These are phyloP conservation scores for Pseudogymnoascus sp. DNA, from an alignment of 2,329 filamentous ascomycete species.

Conservation along the genomic window DNA sequence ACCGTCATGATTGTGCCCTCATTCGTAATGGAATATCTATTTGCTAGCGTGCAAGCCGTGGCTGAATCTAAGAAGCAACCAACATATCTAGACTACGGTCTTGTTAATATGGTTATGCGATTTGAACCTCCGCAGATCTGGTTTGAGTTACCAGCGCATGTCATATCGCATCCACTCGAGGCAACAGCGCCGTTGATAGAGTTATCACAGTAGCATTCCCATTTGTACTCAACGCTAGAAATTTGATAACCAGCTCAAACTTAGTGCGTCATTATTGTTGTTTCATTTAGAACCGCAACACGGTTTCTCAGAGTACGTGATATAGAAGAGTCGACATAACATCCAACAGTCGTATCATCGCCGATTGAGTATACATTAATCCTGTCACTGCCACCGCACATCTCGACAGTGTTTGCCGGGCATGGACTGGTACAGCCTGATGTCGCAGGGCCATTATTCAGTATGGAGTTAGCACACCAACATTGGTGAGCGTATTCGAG, in stretches of 20 bases:
- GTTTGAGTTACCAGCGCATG: conserved; percentile 10
- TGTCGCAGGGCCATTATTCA: not conserved
- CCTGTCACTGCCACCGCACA: conserved; percentile 13
- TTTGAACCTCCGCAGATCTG: conserved; percentile 14
- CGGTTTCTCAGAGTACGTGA: not conserved
- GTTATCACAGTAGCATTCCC: not conserved
- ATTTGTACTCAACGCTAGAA: not conserved
- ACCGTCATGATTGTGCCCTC: conserved; percentile 11
- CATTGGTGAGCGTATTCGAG: not conserved
- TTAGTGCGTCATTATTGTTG: not conserved
- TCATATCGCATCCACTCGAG: conserved; percentile 12
- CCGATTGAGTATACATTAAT: conserved; percentile 12
- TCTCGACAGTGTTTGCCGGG: conserved; percentile 7
- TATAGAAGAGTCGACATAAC: not conserved
- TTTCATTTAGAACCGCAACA: not conserved
- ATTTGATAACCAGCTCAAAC: not conserved
- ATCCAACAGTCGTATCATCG: conserved; percentile 3
- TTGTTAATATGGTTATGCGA: conserved; percentile 12
- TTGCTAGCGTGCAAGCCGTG: not conserved
- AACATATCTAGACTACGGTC: not conserved
- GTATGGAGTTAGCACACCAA: not conserved
- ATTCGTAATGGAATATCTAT: not conserved
- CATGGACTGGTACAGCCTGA: conserved; percentile 14
- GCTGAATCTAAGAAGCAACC: not conserved
- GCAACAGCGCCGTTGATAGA: not conserved